A percentile compares a stretch with the other conserved stretches of the same genome.
These are phyloP conservation scores for Paulownia fortunei DNA, from an alignment of 257 asterid species.

Conservation along the genomic window DNA sequence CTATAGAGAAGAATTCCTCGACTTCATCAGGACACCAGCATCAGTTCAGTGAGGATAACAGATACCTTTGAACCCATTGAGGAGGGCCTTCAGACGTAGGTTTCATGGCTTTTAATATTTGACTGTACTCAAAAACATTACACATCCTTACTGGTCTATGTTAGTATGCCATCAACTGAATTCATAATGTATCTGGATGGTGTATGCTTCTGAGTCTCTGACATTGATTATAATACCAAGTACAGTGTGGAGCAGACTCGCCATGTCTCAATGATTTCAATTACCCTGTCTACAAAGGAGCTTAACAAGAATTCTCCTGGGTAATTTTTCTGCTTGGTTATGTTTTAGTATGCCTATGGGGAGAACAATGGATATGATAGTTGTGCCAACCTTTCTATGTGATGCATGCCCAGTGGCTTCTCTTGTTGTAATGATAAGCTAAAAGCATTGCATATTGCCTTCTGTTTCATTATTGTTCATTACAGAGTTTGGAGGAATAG, in stretches of 20 bases:
- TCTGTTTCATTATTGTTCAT: slow-evolving; percentile 1
- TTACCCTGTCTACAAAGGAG: slow-evolving; percentile 77
- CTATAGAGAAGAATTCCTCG: slow-evolving; percentile 81
- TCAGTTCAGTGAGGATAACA: slow-evolving; percentile 87
- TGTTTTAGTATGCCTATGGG: neutral
- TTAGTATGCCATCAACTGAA: neutral
- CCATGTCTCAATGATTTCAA: slow-evolving; percentile 93
- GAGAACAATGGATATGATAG: neutral
- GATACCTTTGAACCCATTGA: slow-evolving; percentile 98
- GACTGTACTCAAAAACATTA: neutral
- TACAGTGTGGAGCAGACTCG: slow-evolving; percentile 98
- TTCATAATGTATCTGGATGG: neutral
- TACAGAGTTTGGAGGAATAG: no score
- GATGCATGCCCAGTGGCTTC: neutral
- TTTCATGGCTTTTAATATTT: slow-evolving; percentile 16
- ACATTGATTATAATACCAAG: slow-evolving; percentile 18
- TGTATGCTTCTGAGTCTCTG: slow-evolving; percentile 11
- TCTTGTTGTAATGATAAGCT: neutral
- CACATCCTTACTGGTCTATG: neutral
- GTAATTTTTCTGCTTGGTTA: slow-evolving; percentile 44
- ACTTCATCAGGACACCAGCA: slow-evolving; percentile 85
- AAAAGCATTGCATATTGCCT: neutral
- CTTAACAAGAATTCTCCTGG: slow-evolving; percentile 93
- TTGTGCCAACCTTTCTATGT: neutral
- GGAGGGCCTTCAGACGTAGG: slow-evolving; percentile 97